These are phyloP conservation scores for Suillus spraguei DNA, from an alignment of 768 basidiomycete species.

Conservation along the genomic window DNA sequence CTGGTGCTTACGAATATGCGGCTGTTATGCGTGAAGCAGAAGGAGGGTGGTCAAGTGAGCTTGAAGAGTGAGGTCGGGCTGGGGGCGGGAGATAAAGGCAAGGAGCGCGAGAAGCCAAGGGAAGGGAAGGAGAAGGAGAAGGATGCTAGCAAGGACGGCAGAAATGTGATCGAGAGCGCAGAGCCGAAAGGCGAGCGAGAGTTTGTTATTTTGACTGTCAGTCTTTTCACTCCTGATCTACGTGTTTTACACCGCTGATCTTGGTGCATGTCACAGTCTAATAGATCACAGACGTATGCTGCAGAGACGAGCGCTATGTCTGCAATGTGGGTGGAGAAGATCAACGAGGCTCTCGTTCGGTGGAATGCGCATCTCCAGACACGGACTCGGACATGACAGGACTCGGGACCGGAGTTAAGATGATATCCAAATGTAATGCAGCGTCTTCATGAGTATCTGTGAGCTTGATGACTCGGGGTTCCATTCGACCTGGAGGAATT, in stretches of 20 bases:
- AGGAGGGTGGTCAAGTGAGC: conserved; percentile 38
- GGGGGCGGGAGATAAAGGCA: conserved; percentile 9
- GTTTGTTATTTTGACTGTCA: conserved; percentile 63
- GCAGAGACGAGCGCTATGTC: conserved; percentile 38
- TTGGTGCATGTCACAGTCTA: conserved; percentile 34
- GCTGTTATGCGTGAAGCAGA: conserved; percentile 57
- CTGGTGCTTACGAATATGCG: conserved; percentile 59
- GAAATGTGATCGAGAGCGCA: conserved; percentile 46
- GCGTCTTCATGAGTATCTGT: neutral
- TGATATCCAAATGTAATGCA: neutral
- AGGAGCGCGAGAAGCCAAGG: conserved; percentile 18
- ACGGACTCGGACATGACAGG: neutral
- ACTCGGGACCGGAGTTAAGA: neutral
- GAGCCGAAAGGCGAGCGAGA: conserved; percentile 58
- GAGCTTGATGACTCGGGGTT: neutral
- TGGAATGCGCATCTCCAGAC: neutral
- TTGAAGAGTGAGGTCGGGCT: conserved; percentile 58
- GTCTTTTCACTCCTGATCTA: conserved; percentile 22
- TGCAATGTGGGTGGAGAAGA: conserved; percentile 42
- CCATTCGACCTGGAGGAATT: neutral
- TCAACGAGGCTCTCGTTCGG: conserved; percentile 33
- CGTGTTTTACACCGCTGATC: conserved; percentile 6
- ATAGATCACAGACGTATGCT: conserved; percentile 49
- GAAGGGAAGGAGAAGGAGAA: conserved; percentile 35
- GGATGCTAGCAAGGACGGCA: conserved; percentile 50